phyloP scores from a whole-genome alignment of 495 filamentous ascomycete genomes.

The Penicillium ochrochloron region DNA sequence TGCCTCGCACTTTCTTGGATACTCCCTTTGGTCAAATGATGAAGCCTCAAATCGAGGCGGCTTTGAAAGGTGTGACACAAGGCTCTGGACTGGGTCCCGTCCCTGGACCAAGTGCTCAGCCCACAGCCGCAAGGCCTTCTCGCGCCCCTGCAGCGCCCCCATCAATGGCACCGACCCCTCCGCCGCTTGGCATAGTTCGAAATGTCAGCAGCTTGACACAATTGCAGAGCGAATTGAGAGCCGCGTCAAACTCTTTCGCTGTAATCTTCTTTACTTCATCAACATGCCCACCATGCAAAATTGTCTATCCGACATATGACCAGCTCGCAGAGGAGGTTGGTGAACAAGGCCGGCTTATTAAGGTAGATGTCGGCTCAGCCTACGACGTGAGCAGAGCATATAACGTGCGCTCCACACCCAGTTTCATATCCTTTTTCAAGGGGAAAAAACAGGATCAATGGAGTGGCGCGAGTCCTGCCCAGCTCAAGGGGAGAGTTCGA shows the following conservation, averaged over 20 bases:
- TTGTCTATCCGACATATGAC: slow-evolving; percentile 82
- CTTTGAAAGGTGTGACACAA: slow-evolving; percentile 72
- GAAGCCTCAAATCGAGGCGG: slow-evolving; percentile 75
- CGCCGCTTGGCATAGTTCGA: slow-evolving; percentile 46
- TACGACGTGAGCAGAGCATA: slow-evolving; percentile 70
- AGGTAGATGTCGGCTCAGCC: slow-evolving; percentile 75
- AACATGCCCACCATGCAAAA: slow-evolving; percentile 84
- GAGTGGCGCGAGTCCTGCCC: slow-evolving; percentile 72
- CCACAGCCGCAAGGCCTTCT: slow-evolving; percentile 26
- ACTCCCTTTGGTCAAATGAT: slow-evolving; percentile 94
- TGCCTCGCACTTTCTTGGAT: slow-evolving; percentile 83
- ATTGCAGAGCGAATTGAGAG: slow-evolving; percentile 62
- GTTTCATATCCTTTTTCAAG: slow-evolving; percentile 85
- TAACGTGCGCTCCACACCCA: slow-evolving; percentile 76
- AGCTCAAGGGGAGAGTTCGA: slow-evolving; percentile 72
- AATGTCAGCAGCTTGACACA: slow-evolving; percentile 58
- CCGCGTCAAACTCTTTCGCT: slow-evolving; percentile 67
- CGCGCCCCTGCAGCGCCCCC: slow-evolving; percentile 25
- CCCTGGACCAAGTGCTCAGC: slow-evolving; percentile 29
- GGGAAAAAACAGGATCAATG: slow-evolving; percentile 79
- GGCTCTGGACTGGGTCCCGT: slow-evolving; percentile 41
- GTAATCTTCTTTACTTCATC: slow-evolving; percentile 92
- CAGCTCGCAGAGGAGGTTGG: slow-evolving; percentile 75
- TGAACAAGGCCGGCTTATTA: slow-evolving; percentile 74
- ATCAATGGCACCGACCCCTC: slow-evolving; percentile 25